phyloP scores from a whole-genome alignment of 2,329 filamentous ascomycete genomes.

The Cladophialophora exuberans region DNA sequence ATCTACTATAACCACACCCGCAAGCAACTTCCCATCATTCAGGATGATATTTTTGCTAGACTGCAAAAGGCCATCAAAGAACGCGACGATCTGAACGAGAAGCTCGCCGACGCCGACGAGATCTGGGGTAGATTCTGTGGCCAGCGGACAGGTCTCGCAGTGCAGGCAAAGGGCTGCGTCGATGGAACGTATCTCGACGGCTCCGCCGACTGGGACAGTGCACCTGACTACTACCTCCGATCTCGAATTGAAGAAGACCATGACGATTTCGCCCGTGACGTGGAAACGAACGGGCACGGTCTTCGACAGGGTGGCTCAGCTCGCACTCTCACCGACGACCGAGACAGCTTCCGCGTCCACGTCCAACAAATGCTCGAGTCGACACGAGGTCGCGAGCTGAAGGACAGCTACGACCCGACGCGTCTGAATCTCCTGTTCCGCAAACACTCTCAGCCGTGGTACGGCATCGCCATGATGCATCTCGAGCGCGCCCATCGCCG shows the following conservation, averaged over 20 bases:
- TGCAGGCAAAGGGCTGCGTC: slow-evolving; percentile 9
- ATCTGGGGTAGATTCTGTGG: slow-evolving; percentile 4
- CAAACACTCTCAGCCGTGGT: slow-evolving; percentile 11
- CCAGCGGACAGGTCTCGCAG: slow-evolving; percentile 1
- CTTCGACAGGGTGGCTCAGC: not conserved
- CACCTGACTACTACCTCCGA: slow-evolving; percentile 8
- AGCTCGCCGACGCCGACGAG: slow-evolving; percentile 8
- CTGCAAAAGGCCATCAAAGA: slow-evolving; percentile 8
- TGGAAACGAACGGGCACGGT: slow-evolving; percentile 12
- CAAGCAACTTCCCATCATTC: slow-evolving; percentile 5
- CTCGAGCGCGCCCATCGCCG: slow-evolving; percentile 4
- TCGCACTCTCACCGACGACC: slow-evolving; percentile 12
- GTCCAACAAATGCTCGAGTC: slow-evolving; percentile 13
- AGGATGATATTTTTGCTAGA: slow-evolving; percentile 3
- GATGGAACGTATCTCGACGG: slow-evolving; percentile 10
- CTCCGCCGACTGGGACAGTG: slow-evolving; percentile 4
- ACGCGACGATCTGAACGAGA: slow-evolving; percentile 3
- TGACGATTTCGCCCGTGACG: slow-evolving; percentile 10
- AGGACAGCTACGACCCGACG: slow-evolving; percentile 14
- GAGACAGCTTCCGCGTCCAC: slow-evolving; percentile 5
- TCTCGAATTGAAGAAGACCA: slow-evolving; percentile 14
- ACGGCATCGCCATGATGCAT: slow-evolving; percentile 7
- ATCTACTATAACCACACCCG: slow-evolving; percentile 15
- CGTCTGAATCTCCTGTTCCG: slow-evolving; percentile 14
- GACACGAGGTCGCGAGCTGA: slow-evolving; percentile 13